Percentiles rank a stretch among this genome's conserved stretches.
phyloP scores from a whole-genome alignment of 129 eudicot genomes.

The Erigeron canadensis region DNA sequence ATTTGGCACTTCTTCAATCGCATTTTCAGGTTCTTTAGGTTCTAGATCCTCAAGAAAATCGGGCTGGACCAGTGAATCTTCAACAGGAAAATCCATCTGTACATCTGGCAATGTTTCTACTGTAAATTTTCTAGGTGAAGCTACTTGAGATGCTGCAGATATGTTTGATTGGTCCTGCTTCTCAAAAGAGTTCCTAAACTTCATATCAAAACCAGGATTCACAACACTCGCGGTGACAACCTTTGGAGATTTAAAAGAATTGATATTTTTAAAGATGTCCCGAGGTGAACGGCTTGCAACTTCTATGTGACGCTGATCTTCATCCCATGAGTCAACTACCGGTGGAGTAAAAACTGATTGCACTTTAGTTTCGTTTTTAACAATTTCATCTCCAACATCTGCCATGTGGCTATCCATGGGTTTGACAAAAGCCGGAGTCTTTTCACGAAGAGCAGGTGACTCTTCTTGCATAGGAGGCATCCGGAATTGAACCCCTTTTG shows the following conservation, averaged over 20 bases:
- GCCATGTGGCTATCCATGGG: slow-evolving; percentile 40
- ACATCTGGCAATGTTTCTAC: slow-evolving; percentile 29
- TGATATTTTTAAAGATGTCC: slow-evolving; percentile 28
- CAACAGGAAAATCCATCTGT: slow-evolving; percentile 33
- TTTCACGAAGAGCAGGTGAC: slow-evolving; percentile 20
- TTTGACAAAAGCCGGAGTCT: slow-evolving; percentile 18
- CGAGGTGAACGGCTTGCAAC: slow-evolving; percentile 33
- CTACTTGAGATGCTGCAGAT: slow-evolving; percentile 21
- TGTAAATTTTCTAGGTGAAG: slow-evolving; percentile 26
- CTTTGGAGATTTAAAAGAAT: slow-evolving; percentile 31
- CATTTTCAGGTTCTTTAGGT: slow-evolving; percentile 34
- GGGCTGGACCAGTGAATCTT: slow-evolving; percentile 26
- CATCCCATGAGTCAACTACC: slow-evolving; percentile 24
- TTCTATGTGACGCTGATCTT: slow-evolving; percentile 22
- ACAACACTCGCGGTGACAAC: slow-evolving; percentile 26
- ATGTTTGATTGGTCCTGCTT: slow-evolving; percentile 28
- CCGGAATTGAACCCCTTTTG: slow-evolving; percentile 29
- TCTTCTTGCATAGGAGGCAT: slow-evolving; percentile 20
- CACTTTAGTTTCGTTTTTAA: slow-evolving; percentile 31
- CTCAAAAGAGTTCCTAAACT: slow-evolving; percentile 46
- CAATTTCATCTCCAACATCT: slow-evolving; percentile 39
- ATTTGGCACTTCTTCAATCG: slow-evolving; percentile 35
- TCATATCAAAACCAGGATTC: slow-evolving; percentile 33
- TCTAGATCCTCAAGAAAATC: slow-evolving; percentile 34
- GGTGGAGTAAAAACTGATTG: slow-evolving; percentile 34